Base-by-base conservation (phyloP, 345 rosid species). In the Lepidium aucheri region DNA sequence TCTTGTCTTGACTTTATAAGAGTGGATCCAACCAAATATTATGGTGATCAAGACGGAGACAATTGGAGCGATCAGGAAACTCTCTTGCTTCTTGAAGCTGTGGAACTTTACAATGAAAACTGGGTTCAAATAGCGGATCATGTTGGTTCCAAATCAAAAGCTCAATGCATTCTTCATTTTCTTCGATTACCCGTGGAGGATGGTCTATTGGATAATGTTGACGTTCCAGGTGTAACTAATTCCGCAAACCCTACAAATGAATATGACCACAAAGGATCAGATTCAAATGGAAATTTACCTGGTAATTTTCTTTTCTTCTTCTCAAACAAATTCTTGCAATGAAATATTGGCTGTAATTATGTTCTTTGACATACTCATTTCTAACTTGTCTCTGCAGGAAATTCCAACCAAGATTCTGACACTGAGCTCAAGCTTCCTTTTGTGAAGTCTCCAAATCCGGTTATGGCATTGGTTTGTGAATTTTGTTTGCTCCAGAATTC, bases 31-130 rank as follows among this genome's bases (percentile, higher is more conserved):
- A 65, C 78, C 64, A 86, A 76, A 68, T 85, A 77, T 55, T 86
- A 77, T 70, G 82, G 80, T 45, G 92, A 88, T 77, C 70, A 82
- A 39, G 96, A 93, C 68, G 94, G 89, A 58, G 97, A 88, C 69
- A 86, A 72, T 74, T 93, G 98, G 98, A 86, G 79, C 53, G 94
- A 88, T 78, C 94, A 85, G 77, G 97, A 93, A 83, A 93, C 97
- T 4, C 73, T 90, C 39, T 68, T 87, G 76, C 91, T 93, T 57
- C 97, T 93, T 63, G 97, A 93, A 83, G 98, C 94, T 34, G 72
- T 88, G 84, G 98, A 93, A 76, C 78, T 90, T 51, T 88, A 80
- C 76, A 80, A 67, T 60, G 99, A 88, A 60, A 90, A 85, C 60
- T 90, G 99, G 99, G 69, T 83, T 81, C 96, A 85, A 69, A 81